These are phyloP conservation scores for Rugonectria rugulosa DNA, from an alignment of 2,329 filamentous ascomycete genomes.

Conservation along the genomic window DNA sequence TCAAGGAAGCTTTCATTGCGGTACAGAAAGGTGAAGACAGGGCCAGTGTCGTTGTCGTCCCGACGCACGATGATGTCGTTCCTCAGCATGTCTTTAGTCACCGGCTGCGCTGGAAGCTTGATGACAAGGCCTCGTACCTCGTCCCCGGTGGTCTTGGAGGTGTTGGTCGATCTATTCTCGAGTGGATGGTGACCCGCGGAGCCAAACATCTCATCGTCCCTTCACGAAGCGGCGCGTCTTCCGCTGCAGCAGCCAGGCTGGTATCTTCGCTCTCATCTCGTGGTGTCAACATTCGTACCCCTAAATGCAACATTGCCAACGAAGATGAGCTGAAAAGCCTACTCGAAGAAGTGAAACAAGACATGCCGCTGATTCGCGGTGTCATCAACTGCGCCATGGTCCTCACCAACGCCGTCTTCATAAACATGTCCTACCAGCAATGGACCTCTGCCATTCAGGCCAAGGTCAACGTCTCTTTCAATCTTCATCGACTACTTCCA, in stretches of 20 bases:
- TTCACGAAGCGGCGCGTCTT: conserved; percentile 37
- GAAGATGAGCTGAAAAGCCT: not conserved
- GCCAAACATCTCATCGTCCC: conserved; percentile 39
- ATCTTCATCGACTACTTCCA: not conserved
- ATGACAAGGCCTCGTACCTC: conserved; percentile 1
- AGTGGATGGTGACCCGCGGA: conserved; percentile 10
- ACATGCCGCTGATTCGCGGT: not conserved
- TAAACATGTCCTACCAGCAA: conserved; percentile 1
- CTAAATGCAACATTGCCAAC: conserved; percentile 2
- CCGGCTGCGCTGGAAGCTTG: not conserved
- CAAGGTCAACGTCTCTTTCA: conserved; percentile 7
- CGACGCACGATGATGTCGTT: not conserved
- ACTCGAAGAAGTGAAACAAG: not conserved
- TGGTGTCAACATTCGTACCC: not conserved
- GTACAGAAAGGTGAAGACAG: no score
- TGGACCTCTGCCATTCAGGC: not conserved
- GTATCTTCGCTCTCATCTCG: conserved; percentile 15
- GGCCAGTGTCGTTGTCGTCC: no score
- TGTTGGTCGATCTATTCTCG: conserved; percentile 6
- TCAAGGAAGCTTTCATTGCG: no score
- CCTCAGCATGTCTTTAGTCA: not conserved
- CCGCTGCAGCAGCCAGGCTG: conserved; percentile 27
- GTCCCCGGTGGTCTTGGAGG: conserved; percentile 15
- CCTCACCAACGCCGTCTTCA: conserved; percentile 1
- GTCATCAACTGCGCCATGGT: conserved; percentile 6